Evolutionary conservation across 2,329 filamentous ascomycete species (phyloP).

Genomic region (Kalaharituber pfeilii): DNA sequence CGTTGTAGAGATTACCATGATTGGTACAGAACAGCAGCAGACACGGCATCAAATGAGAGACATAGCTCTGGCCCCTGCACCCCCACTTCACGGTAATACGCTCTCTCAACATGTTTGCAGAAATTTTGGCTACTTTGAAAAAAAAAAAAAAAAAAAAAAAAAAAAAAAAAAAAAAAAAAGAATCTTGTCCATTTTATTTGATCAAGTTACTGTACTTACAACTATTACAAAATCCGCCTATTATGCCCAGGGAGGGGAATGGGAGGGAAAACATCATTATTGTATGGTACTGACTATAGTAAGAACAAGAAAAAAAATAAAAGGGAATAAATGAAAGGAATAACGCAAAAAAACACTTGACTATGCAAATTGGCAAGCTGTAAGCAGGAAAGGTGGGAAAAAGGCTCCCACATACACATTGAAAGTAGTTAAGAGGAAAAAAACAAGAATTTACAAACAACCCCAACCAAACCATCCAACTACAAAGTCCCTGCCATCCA

Average conservation of each 20-base stretch:
- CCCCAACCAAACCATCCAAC: neutral
- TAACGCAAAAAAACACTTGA: neutral
- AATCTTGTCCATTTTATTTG: neutral
- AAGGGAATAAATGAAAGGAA: slow-evolving; percentile 1
- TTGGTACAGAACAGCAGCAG: neutral
- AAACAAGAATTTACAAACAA: too few species aligned
- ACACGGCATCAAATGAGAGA: neutral
- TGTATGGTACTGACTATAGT: neutral
- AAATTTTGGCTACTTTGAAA: neutral
- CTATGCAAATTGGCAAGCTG: too few species aligned
- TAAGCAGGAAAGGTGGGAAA: too few species aligned
- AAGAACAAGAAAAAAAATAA: slow-evolving; percentile 5
- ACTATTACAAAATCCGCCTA: neutral
- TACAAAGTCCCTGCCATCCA: neutral
- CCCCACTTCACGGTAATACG: too few species aligned
- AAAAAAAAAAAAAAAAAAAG: slow-evolving; percentile 3
- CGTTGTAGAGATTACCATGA: neutral
- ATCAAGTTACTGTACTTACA: neutral
- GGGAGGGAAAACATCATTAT: neutral
- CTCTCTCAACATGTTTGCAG: neutral
- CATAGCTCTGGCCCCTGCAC: too few species aligned
- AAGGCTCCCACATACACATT: too few species aligned
- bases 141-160: slow-evolving; percentile 2
- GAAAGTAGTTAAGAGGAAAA: too few species aligned
- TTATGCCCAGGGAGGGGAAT: neutral